Conservation (phyloP, 139 green algal species). For the Haematococcus lacustris region DNA sequence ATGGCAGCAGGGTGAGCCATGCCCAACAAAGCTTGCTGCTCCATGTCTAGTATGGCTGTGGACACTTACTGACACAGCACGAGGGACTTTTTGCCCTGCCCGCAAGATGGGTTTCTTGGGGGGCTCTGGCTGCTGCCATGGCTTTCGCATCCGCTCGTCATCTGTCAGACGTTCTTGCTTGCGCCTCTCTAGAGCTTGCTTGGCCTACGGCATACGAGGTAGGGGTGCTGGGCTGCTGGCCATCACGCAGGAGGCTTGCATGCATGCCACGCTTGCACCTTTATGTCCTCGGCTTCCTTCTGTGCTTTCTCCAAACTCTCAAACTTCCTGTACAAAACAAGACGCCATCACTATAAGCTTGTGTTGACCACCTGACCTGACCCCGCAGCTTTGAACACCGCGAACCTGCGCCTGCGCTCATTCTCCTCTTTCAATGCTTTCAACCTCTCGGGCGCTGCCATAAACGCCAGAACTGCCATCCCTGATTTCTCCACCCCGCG, state of each 20-base stretch:
- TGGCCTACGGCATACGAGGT: conserved; percentile 17
- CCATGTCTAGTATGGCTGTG: too few relatives aligned
- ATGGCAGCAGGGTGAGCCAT: background rate
- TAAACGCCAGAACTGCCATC: too few relatives aligned
- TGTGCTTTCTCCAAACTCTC: conserved; percentile 1
- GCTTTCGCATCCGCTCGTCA: conserved; percentile 53
- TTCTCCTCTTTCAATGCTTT: conserved; percentile 17
- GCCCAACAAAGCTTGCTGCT: too few relatives aligned
- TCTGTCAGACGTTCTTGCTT: conserved; percentile 20
- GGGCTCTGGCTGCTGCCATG: conserved; percentile 33
- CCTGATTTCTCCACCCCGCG: too few relatives aligned
- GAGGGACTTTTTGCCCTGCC: conserved; percentile 4
- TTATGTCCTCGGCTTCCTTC: conserved; percentile 19
- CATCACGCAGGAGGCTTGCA: background rate
- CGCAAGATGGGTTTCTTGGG: conserved; percentile 45
- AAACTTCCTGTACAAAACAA: conserved; percentile 4
- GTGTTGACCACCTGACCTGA: background rate
- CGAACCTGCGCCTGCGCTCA: conserved; percentile 20
- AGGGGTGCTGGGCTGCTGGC: background rate
- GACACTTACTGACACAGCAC: background rate
- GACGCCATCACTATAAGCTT: background rate
- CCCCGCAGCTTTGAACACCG: background rate
- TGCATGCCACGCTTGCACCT: conserved; percentile 12
- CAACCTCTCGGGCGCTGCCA: conserved; percentile 19
- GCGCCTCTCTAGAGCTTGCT: conserved; percentile 35